These are phyloP conservation scores for Hypoxylon trugodes DNA, from an alignment of 495 filamentous ascomycete genomes.

Conservation along the genomic window DNA sequence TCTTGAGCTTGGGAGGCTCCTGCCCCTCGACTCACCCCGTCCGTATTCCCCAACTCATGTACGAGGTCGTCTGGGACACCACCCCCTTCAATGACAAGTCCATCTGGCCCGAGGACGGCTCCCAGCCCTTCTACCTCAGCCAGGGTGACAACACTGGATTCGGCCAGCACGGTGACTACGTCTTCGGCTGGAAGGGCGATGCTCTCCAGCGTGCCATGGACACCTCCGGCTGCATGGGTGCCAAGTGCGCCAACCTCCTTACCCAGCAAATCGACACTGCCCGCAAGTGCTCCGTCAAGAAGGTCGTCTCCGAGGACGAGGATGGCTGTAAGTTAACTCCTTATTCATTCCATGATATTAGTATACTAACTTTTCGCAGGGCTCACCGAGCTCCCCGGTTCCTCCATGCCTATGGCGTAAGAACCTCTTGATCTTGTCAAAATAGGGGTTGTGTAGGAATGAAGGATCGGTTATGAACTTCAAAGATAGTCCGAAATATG, in stretches of 20 bases:
- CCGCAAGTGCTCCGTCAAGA: constrained; percentile 37
- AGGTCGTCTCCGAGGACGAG: constrained; percentile 37
- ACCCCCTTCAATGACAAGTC: constrained; percentile 55
- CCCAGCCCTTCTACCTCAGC: constrained; percentile 58
- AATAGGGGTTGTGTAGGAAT: too few species aligned
- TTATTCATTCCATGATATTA: not conserved
- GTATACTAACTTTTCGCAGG: constrained; percentile 18
- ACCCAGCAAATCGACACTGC: constrained; percentile 49
- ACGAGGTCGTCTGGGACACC: constrained; percentile 62
- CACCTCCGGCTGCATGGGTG: constrained; percentile 53
- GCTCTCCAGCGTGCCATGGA: constrained; percentile 60
- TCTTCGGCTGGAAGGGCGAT: constrained; percentile 60
- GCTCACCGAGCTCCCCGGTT: constrained; percentile 34
- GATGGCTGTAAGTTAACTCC: constrained; percentile 41
- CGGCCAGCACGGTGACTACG: constrained; percentile 60
- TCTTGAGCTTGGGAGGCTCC: constrained; percentile 52
- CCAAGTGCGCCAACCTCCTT: constrained; percentile 47
- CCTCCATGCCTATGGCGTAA: constrained; percentile 32
- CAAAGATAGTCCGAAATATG: too few species aligned
- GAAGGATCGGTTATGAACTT: too few species aligned
- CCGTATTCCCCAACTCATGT: constrained; percentile 60
- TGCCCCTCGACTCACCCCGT: constrained; percentile 60
- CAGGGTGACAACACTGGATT: constrained; percentile 55
- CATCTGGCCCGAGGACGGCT: constrained; percentile 56
- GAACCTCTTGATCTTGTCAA: not conserved